phyloP scores from a whole-genome alignment of 305 asterid genomes.

The Stenogyne calaminthoides region DNA sequence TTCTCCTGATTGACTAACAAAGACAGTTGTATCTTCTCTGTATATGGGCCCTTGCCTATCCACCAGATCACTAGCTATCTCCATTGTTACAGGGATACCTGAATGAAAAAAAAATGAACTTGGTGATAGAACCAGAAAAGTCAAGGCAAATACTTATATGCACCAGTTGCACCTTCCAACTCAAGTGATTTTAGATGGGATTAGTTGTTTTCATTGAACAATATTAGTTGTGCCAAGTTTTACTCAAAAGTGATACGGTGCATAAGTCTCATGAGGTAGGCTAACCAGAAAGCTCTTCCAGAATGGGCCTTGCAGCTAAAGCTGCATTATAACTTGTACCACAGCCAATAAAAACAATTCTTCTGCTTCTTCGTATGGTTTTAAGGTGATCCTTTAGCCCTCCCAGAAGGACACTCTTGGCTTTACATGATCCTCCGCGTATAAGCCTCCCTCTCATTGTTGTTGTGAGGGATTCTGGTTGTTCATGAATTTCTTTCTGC shows the following conservation, averaged over 20 bases:
- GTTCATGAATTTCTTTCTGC: constrained; percentile 99
- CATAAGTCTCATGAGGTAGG: constrained; percentile 12
- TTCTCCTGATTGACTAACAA: constrained; percentile 98
- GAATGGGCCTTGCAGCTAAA: constrained; percentile 86
- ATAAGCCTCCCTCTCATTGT: constrained; percentile 97
- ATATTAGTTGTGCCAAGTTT: no score
- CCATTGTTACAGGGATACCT: constrained; percentile 97
- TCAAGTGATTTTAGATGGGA: no score
- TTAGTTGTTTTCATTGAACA: no score
- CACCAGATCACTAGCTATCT: constrained; percentile 95
- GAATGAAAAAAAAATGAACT: constrained; percentile 13
- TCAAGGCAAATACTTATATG: background rate
- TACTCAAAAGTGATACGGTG: background rate
- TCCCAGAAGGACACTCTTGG: constrained; percentile 90
- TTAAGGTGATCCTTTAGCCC: constrained; percentile 92
- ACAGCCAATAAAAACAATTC: constrained; percentile 94
- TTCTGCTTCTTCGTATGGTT: constrained; percentile 92
- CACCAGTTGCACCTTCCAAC: no score
- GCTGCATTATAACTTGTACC: constrained; percentile 99
- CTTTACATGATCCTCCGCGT: constrained; percentile 87
- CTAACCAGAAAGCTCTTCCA: constrained; percentile 97
- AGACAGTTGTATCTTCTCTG: constrained; percentile 93
- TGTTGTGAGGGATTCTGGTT: constrained; percentile 88
- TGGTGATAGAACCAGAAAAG: constrained; percentile 16
- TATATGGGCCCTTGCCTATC: constrained; percentile 97